Evolutionary conservation across 352 stramenopile species (phyloP).

Genomic region (Phytophthora pseudosyringae): DNA sequence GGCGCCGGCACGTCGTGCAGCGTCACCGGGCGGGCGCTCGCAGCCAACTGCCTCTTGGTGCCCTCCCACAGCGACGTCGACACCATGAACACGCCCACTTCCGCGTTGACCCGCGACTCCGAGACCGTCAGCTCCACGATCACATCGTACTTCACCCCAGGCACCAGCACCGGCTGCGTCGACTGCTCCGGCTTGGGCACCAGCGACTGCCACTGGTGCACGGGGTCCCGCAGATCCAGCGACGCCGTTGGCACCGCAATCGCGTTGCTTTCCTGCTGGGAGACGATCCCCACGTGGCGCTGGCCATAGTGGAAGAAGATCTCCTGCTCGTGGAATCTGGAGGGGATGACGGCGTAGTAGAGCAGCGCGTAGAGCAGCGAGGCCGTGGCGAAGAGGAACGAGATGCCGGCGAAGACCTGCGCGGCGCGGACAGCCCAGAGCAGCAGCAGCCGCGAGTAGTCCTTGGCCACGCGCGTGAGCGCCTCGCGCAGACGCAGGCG

Average conservation of each 20-base stretch:
- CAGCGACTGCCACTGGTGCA: slow-evolving; percentile 68
- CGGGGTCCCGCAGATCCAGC: slow-evolving; percentile 59
- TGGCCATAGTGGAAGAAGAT: slow-evolving; percentile 80
- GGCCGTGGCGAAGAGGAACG: slow-evolving; percentile 58
- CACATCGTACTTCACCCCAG: slow-evolving; percentile 81
- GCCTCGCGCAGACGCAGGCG: slow-evolving; percentile 56
- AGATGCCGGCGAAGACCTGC: slow-evolving; percentile 45
- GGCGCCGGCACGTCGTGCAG: slow-evolving; percentile 67
- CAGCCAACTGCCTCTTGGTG: slow-evolving; percentile 40
- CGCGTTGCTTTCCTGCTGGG: no score
- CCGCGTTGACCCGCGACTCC: slow-evolving; percentile 63
- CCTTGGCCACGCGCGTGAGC: slow-evolving; percentile 32
- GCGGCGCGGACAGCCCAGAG: slow-evolving; percentile 45
- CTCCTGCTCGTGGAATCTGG: slow-evolving; percentile 77
- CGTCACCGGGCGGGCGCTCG: slow-evolving; percentile 64
- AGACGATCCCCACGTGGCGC: slow-evolving; percentile 44
- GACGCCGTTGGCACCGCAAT: slow-evolving; percentile 49
- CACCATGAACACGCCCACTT: slow-evolving; percentile 86
- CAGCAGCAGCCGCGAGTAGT: slow-evolving; percentile 42
- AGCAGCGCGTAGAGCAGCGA: slow-evolving; percentile 71
- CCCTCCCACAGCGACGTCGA: slow-evolving; percentile 44
- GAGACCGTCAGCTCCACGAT: slow-evolving; percentile 77
- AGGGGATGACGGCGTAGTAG: slow-evolving; percentile 84
- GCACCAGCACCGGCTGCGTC: slow-evolving; percentile 49
- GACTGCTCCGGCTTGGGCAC: slow-evolving; percentile 27